phyloP scores from a whole-genome alignment of 345 rosid species.

The Salix koriyanagi region DNA sequence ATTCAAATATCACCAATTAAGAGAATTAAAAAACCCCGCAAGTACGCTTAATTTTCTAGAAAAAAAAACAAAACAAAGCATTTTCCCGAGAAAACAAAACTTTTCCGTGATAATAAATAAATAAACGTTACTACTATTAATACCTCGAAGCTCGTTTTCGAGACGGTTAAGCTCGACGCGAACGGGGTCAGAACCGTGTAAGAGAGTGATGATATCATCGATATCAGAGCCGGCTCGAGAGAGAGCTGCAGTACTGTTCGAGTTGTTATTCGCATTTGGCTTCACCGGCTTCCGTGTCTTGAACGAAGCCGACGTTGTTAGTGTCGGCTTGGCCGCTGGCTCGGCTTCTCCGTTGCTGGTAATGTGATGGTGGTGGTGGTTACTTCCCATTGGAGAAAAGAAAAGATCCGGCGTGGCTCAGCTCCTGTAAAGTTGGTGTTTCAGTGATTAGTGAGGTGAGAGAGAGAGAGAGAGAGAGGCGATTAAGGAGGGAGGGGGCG shows the following conservation, averaged over 20 bases:
- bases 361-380: conserved; percentile 7
- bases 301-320: conserved; percentile 37
- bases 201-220: conserved; percentile 36
- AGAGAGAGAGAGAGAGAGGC: conserved; percentile 2
- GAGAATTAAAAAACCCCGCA: no score
- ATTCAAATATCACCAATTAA: background rate
- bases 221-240: conserved; percentile 35
- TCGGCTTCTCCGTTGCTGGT: conserved; percentile 33
- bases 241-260: conserved; percentile 3
- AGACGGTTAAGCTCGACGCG: conserved; percentile 51
- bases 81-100: background rate
- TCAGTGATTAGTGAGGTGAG: background rate
- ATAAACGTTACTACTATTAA: background rate
- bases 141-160: conserved; percentile 46
- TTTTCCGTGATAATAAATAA: background rate
- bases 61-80: background rate
- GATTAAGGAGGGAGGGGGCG: conserved; percentile 14
- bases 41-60: background rate
- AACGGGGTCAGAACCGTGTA: conserved; percentile 56
- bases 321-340: conserved; percentile 5
- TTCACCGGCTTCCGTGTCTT: conserved; percentile 37
- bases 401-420: conserved; percentile 15
- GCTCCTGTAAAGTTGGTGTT: conserved; percentile 10
- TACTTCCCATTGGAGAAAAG: conserved; percentile 21
- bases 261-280: conserved; percentile 6